Evolutionary conservation across 129 eudicot species (phyloP), one percentile per base, ranked within the genome.

Genomic region (Deinandra increscens): DNA sequence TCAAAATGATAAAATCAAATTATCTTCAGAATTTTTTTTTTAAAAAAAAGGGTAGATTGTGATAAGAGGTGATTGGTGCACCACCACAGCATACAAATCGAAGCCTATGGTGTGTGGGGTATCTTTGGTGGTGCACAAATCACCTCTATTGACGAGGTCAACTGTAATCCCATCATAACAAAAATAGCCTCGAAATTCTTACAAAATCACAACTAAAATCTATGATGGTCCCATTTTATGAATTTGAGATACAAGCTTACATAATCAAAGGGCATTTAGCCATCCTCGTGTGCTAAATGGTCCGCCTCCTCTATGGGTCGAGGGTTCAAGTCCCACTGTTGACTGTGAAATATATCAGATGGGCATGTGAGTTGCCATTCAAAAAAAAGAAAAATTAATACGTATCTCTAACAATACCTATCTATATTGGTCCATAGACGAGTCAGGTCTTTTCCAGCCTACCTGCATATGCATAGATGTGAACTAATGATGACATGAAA

Each of bases 381-480:
- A 26, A 26, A 26, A 33, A 41, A 58, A 36, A 61, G 39, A 62
- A 63, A 63, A 10, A 38, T 22, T 49, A 5, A 26, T 36, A 20
- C 10, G 13, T 37, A 41, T 56, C 20, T 56, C 31, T 12, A 70
- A 70, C 9, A 4, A 50, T 73, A 49, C 70, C 31, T 60, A 31
- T 66, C 31, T 60, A 31, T 66, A 18, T 50, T 14, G 17, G 1
- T 58, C 4, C 64, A 0, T 13, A 20, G 18, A 58, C 11, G 41
- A 31, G 64, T 29, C 46, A 49, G 19, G 61, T 68, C 18, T 68
- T 70, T 70, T 70, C 43, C 26, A 20, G 72, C 19, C 64, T 41
- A 54, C 59, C 59, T 65, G 45, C 66, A 42, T 66, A 75, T 75
- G 79, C 73, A 75, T 66, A 48, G 49, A 43, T 65, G 60, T 75